Base-by-base conservation (phyloP, 2,329 filamentous ascomycete genomes). In the Chaetomium strumarium region DNA sequence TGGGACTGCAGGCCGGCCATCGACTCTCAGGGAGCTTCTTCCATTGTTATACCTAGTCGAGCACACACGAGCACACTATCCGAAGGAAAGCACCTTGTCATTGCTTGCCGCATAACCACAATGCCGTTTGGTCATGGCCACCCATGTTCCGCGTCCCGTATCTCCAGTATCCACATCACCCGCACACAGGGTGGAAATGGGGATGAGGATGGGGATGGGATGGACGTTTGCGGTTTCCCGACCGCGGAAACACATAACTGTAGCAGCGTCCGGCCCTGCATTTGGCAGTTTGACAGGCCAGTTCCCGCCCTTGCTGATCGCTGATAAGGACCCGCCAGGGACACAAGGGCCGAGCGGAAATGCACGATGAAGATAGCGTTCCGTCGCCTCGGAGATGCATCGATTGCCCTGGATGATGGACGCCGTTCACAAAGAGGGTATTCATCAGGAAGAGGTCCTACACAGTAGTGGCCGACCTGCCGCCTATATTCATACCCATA, bases 371-470 rank as follows among this genome's bases (percentile, higher is more conserved):
- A 24, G 33, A 33, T 45, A 53, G 52, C 39, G 38, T 19, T 34
- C 40, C 40, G 19, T 17, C 17, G 33, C 52, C 52, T 55, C 52
- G 52, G 52, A 55, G 49, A 55, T 51, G 48, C 51, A 41, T n/a
- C 41, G 16, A 45, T 41, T 37, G n/a, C 13, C 13, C 17, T 40
- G 16, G 13, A 7, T 8, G 30, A 31, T 29, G 19, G 9, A 24
- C 14, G 19, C 29, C 38, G 9, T 37, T 19, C 20, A 34, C 34
- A 17, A 19, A 43, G 20, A n/a, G 30, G 46, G 16, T 34, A 13
- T 29, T 24, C 24, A 24, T 40, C 34, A 13, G 29, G n/a, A 41
- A 20, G 4, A 24, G 24, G 7, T 7, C 24, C 29, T 3, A n/a
- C n/a, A n/a, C n/a, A n/a, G n/a, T n/a, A 33, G 37, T 12, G 9